phyloP scores from a whole-genome alignment of 805 yeast genomes.

The Debaryomyces castellii region DNA sequence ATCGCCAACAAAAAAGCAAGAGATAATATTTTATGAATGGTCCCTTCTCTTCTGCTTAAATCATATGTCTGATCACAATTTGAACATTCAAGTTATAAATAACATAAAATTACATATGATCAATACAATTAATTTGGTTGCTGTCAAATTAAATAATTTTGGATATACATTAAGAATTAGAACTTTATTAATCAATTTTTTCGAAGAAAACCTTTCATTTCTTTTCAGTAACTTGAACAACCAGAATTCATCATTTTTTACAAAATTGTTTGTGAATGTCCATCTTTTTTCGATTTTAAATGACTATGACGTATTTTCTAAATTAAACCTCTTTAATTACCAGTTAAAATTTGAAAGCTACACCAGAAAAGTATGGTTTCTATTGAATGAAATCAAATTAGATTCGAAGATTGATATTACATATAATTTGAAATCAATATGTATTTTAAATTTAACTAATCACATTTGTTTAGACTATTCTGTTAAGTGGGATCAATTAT shows the following conservation, averaged over 20 bases:
- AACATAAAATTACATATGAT: constrained; percentile 33
- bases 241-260: constrained; percentile 1
- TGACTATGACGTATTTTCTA: constrained; percentile 33
- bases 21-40: constrained; percentile 28
- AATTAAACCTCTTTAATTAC: constrained; percentile 19
- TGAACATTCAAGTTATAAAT: constrained; percentile 14
- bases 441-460: constrained; percentile 29
- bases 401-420: constrained; percentile 5
- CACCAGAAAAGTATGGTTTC: constrained; percentile 32
- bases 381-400: constrained; percentile 10
- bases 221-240: constrained; percentile 11
- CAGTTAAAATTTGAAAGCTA: constrained; percentile 29
- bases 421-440: constrained; percentile 27
- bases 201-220: constrained; percentile 15
- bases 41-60: constrained; percentile 23
- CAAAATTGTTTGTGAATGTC: constrained; percentile 14
- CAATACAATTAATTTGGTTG: constrained; percentile 28
- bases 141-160: constrained; percentile 27
- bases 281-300: constrained; percentile 37
- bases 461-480: constrained; percentile 25
- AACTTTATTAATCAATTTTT: constrained; percentile 12
- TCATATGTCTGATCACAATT: constrained; percentile 20
- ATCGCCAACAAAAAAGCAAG: background rate
- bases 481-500: constrained; percentile 24
- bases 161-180: constrained; percentile 22